These are phyloP conservation scores for Aspergillus sojae DNA, from an alignment of 2,329 filamentous ascomycete species.

Conservation along the genomic window DNA sequence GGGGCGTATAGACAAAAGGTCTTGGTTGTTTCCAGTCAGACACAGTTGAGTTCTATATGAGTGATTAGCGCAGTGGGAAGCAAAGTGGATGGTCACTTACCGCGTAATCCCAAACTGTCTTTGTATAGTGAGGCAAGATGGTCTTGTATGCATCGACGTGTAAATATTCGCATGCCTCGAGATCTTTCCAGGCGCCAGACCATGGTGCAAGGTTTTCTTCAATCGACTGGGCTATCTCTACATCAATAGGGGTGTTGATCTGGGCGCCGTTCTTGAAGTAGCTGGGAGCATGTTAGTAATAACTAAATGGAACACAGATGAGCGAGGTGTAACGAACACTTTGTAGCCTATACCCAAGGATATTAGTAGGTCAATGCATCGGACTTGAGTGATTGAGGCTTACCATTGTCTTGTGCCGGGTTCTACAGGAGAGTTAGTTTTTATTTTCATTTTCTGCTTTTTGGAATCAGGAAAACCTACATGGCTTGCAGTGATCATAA, in stretches of 20 bases:
- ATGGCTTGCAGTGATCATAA: conserved; percentile 69
- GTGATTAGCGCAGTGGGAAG: conserved; percentile 16
- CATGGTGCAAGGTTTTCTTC: conserved; percentile 56
- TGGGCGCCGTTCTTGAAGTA: conserved; percentile 68
- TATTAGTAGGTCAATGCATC: conserved; percentile 16
- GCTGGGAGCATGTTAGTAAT: conserved; percentile 32
- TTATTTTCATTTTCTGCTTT: background rate
- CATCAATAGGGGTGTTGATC: conserved; percentile 65
- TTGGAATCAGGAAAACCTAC: conserved; percentile 30
- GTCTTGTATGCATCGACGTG: conserved; percentile 30
- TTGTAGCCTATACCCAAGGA: conserved; percentile 56
- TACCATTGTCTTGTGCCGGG: conserved; percentile 63
- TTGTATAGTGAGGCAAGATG: conserved; percentile 33
- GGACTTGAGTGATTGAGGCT: background rate
- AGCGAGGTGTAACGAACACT: conserved; percentile 44
- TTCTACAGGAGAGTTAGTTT: conserved; percentile 45
- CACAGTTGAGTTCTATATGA: conserved; percentile 37
- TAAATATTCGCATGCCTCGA: conserved; percentile 47
- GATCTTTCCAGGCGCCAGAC: conserved; percentile 45
- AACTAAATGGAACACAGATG: background rate
- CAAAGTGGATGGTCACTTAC: conserved; percentile 24
- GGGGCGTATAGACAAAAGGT: conserved; percentile 47
- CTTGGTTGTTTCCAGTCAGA: conserved; percentile 28
- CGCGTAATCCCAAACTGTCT: conserved; percentile 34
- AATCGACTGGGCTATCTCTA: conserved; percentile 60